Base-by-base conservation (phyloP, 108 stramenopile species). In the Seminavis robusta region DNA sequence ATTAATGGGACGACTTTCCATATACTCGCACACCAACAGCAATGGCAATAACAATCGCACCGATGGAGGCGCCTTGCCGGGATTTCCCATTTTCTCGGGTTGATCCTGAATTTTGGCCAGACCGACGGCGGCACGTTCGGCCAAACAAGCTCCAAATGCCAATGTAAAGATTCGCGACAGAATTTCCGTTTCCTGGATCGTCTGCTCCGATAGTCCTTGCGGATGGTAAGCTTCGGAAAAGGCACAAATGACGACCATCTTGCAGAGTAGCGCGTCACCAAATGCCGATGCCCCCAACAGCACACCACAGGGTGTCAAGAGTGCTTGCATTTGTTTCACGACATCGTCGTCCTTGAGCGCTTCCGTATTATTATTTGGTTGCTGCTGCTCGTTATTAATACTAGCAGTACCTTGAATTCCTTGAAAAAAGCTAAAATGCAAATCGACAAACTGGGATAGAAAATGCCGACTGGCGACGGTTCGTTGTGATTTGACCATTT, bases 241-340 rank as follows among this genome's bases (percentile, higher is more conserved):
- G 7, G 73, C 74, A 37, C 77, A 59, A 28, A 88, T 87, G 1
- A 64, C 47, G 2, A 88, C 63, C 9, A 92, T 69, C 50, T 86
- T 85, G 68, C 73, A 76, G 20, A 92, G 33, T 2, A 92, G 74
- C 13, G 69, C 42, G 51, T 92, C 90, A 30, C 86, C 58, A 44
- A 84, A 75, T 1, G 73, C 74, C 13, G 73, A 56, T 4, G 33
- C 61, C 29, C 51, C 25, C 10, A 88, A 38, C 28, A 86, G 47
- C 0, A 60, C 52, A 15, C 58, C 33, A 3, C 83, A 61, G 0
- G 54, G 57, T 4, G 45, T 48, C 9, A 72, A 30, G 1, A 80
- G 48, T 1, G 57, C 50, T 13, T 45, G 24, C 71, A 82, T 76
- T 40, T 67, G 6, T 43, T 33, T 54, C 43, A 63, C 30, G 15